These are phyloP conservation scores for Eremothecium cymbalariae DNA, from an alignment of 1,139 yeast species.

Conservation along the genomic window DNA sequence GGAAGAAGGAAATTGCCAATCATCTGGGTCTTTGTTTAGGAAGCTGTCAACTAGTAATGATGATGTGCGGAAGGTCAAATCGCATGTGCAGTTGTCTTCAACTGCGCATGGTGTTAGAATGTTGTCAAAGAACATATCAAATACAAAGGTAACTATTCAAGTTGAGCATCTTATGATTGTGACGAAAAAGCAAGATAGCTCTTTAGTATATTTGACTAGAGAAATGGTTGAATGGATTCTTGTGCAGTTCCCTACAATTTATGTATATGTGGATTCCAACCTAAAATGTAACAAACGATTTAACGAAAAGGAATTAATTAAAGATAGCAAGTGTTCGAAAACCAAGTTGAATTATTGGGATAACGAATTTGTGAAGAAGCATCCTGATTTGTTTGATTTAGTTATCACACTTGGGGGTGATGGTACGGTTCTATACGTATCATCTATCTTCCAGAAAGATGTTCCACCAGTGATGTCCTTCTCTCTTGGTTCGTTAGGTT, in stretches of 20 bases:
- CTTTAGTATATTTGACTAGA: conserved; percentile 62
- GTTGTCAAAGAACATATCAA: conserved; percentile 64
- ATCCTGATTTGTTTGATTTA: conserved; percentile 56
- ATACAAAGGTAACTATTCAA: conserved; percentile 65
- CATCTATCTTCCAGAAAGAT: conserved; percentile 66
- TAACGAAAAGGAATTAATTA: conserved; percentile 37
- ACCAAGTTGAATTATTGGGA: conserved; percentile 60
- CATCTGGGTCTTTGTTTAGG: too few relatives aligned
- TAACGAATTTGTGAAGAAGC: conserved; percentile 43
- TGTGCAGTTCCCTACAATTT: conserved; percentile 39
- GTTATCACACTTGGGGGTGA: conserved; percentile 84
- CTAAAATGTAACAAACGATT: conserved; percentile 56
- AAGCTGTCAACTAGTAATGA: conserved; percentile 18
- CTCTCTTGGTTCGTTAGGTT: conserved; percentile 74
- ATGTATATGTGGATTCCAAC: conserved; percentile 64
- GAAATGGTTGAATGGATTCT: conserved; percentile 75
- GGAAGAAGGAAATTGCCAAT: too few relatives aligned
- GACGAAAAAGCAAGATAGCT: conserved; percentile 78
- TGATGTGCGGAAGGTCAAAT: conserved; percentile 30
- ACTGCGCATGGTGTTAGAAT: conserved; percentile 83
- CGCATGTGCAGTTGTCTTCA: conserved; percentile 70
- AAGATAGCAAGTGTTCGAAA: conserved; percentile 23
- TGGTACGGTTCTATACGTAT: conserved; percentile 78
- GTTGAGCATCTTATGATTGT: conserved; percentile 68
- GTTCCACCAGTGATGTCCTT: conserved; percentile 88